Conservation (phyloP, 1,139 yeast genomes). For the Cylindricascospora bacillispora region DNA sequence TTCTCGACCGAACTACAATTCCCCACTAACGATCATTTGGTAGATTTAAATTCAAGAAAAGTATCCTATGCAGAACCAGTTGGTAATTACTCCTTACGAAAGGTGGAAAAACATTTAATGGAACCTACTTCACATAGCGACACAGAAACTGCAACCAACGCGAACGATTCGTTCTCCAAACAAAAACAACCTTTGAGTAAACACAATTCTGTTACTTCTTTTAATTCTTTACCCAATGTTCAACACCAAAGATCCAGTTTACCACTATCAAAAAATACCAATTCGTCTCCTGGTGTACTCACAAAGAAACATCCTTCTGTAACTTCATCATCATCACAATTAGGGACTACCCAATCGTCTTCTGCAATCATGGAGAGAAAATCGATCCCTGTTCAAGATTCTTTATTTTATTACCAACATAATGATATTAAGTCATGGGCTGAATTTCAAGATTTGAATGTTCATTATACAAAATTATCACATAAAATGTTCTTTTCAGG, state of each 20-base stretch:
- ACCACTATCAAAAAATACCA: not conserved
- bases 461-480: constrained; percentile 35
- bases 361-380: not conserved
- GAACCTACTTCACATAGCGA: not conserved
- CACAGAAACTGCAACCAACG: not conserved
- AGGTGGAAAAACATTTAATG: not conserved
- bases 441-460: constrained; percentile 35
- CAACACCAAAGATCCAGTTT: too few species aligned
- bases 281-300: not conserved
- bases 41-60: constrained; percentile 14
- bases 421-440: constrained; percentile 51
- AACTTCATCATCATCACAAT: too few species aligned
- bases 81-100: not conserved
- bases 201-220: too few species aligned
- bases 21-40: constrained; percentile 18
- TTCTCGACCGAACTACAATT: constrained; percentile 19
- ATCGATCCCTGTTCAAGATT: constrained; percentile 21
- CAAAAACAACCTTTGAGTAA: too few species aligned
- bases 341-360: too few species aligned
- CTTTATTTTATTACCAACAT: constrained; percentile 42
- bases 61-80: constrained; percentile 1
- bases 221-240: too few species aligned
- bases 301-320: too few species aligned
- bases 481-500: constrained; percentile 37
- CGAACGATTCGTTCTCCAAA: not conserved